These are phyloP conservation scores for Monilinia fructicola DNA, from an alignment of 2,329 filamentous ascomycete genomes.

Conservation along the genomic window DNA sequence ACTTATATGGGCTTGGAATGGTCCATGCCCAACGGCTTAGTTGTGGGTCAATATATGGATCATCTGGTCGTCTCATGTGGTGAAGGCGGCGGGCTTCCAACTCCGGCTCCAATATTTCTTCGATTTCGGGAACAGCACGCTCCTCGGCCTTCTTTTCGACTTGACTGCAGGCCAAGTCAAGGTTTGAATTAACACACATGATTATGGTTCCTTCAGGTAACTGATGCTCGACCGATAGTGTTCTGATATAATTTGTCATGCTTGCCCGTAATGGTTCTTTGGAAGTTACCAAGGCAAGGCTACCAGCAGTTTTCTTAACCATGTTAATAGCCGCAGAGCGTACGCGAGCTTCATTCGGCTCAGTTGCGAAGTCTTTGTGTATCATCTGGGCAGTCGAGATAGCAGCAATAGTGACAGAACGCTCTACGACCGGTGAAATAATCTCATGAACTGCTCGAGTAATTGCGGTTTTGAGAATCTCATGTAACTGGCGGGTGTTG, in stretches of 20 bases:
- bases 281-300: conserved; percentile 92
- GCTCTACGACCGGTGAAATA: conserved; percentile 94
- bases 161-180: conserved; percentile 88
- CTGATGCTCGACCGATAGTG: conserved; percentile 64
- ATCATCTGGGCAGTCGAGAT: conserved; percentile 96
- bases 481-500: conserved; percentile 63
- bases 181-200: conserved; percentile 98
- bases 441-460: conserved; percentile 92
- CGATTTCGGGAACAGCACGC: conserved; percentile 89
- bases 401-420: conserved; percentile 95
- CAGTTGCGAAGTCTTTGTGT: conserved; percentile 92
- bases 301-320: conserved; percentile 92
- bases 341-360: conserved; percentile 83
- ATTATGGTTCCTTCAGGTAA: conserved; percentile 93
- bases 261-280: conserved; percentile 96
- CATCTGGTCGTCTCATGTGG: conserved; percentile 70
- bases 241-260: conserved; percentile 93
- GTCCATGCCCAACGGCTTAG: conserved; percentile 91
- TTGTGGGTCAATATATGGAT: conserved; percentile 78
- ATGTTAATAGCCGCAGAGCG: conserved; percentile 86
- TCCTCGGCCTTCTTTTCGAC: conserved; percentile 96
- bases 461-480: conserved; percentile 82
- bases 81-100: conserved; percentile 76
- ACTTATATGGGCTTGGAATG: conserved; percentile 89
- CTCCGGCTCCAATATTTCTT: conserved; percentile 84